Base-by-base conservation (phyloP, 176 grass and related monocot species). In the Triticum dicoccoides region DNA sequence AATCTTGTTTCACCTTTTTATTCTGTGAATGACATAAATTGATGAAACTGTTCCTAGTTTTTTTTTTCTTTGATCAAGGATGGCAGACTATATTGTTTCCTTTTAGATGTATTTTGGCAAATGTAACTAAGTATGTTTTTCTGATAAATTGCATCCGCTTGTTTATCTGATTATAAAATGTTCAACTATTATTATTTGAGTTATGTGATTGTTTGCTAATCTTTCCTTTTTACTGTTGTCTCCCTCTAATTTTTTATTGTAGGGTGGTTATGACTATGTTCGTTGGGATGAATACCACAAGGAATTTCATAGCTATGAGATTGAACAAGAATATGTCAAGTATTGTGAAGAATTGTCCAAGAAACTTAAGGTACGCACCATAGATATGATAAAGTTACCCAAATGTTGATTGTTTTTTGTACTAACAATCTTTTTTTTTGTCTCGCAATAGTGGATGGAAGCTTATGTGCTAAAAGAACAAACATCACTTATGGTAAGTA, bases 391-490 rank as follows among this genome's bases (percentile, higher is more conserved):
- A 47, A 47, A 42, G 44, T 47, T 47, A 47, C 44, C 11, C 44
- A 47, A 47, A 47, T 13, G 44, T 47, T 4, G 44, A 47, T 47
- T 47, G 0, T 12, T 0, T 47, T 47, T 47, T 42, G 44, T 47
- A 47, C 11, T 47, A 47, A 47, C 44, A 47, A 47, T 47, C 44
- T 47, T 47, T 47, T 47, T 47, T 23, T 39, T 42, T 42, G 70
- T 23, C 8, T 49, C 65, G 15, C 18, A 23, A 15, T 9, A 83
- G 69, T 83, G 82, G 82, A 63, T 83, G 82, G 69, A 83, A 45
- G 69, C 21, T 11, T 83, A 83, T 74, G 9, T 83, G 7, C 9
- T 9, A 20, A 27, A 73, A 11, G 4, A 39, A n/a, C 2, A 35
- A 12, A 8, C 81, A 30, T 42, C 35, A 8, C 69, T 74, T 83